Evolutionary conservation across 2,329 filamentous ascomycete species (phyloP), one percentile per base, ranked within the genome.

Genomic region (Venturia asperata): DNA sequence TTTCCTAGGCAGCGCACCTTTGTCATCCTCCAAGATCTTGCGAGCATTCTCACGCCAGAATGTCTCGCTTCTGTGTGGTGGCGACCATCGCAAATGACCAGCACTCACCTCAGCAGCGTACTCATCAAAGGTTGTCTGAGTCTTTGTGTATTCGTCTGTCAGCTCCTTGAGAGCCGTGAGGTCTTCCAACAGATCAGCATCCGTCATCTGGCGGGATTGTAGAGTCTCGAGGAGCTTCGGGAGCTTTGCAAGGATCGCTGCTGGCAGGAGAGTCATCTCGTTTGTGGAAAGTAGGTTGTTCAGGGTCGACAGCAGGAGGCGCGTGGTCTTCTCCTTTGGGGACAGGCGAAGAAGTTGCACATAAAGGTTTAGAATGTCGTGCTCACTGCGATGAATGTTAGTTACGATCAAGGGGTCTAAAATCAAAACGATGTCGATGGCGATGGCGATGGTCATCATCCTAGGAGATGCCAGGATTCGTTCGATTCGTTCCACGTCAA

Each of bases 261-360:
- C 88, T 9, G 93, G 92, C 65, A 97, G 87, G 58, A 88, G 80
- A 27, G 79, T 82, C 42, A 75, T 87, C 77, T 74, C 89, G 83
- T 83, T 89, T 80, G 78, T 85, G 76, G 81, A 91, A 45, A 97
- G 85, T 56, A 99, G 86, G 77, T 96, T 97, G 74, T 89, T 85
- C 49, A 99, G 84, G 9, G 93, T 97, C 11, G 92, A 92, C 56
- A 97, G 83, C 58, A 97, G 85, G 64, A 99, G 83, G 39, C 94
- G 87, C 0, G 93, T 97, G 1, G 93, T 97, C 82, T 99, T 99
- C 76, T 97, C 94, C 77, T 99, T 99, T 56, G 93, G 92, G 1
- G 94, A 97, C 52, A 96, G 82, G 64, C 92, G 89, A 65, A 99
- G 82, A 45, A 99, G 87, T 69, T 95, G 90, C n/a, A 90, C 92